Evolutionary conservation across 257 asterid genomes (phyloP).

Genomic region (Craterostigma plantagineum): DNA sequence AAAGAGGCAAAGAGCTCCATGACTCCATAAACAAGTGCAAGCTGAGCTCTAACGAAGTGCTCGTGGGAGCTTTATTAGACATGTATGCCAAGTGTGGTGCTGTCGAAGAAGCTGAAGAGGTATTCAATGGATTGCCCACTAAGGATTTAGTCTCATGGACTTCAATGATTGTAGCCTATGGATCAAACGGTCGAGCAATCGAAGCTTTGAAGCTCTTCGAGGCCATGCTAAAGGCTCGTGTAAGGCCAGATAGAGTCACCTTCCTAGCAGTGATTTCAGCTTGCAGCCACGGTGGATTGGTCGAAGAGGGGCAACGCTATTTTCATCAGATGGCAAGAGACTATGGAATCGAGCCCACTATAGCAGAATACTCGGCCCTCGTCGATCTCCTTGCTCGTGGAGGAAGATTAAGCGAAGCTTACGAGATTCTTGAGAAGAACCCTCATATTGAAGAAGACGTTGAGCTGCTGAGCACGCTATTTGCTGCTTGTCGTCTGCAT

Average conservation of each 20-base stretch:
- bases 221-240: constrained; percentile 30
- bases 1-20: constrained; percentile 54
- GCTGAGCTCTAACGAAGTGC: constrained; percentile 33
- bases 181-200: constrained; percentile 53
- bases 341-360: constrained; percentile 32
- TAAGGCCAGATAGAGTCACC: constrained; percentile 52
- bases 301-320: constrained; percentile 36
- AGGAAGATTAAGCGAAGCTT: constrained; percentile 50
- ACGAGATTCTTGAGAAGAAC: constrained; percentile 29
- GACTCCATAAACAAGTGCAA: constrained; percentile 14
- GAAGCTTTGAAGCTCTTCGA: constrained; percentile 41
- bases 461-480: constrained; percentile 47
- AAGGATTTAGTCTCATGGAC: constrained; percentile 72
- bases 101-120: constrained; percentile 35
- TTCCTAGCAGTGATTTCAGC: constrained; percentile 73
- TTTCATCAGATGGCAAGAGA: constrained; percentile 29
- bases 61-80: constrained; percentile 67
- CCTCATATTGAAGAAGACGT: constrained; percentile 19
- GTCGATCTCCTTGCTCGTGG: constrained; percentile 65
- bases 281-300: constrained; percentile 69
- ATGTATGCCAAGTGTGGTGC: constrained; percentile 86
- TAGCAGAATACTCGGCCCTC: constrained; percentile 55
- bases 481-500: constrained; percentile 43
- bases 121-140: constrained; percentile 28
- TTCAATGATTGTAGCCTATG: constrained; percentile 64